Base-by-base conservation (phyloP, 805 yeast species). In the Zygosaccharomyces siamensis region DNA sequence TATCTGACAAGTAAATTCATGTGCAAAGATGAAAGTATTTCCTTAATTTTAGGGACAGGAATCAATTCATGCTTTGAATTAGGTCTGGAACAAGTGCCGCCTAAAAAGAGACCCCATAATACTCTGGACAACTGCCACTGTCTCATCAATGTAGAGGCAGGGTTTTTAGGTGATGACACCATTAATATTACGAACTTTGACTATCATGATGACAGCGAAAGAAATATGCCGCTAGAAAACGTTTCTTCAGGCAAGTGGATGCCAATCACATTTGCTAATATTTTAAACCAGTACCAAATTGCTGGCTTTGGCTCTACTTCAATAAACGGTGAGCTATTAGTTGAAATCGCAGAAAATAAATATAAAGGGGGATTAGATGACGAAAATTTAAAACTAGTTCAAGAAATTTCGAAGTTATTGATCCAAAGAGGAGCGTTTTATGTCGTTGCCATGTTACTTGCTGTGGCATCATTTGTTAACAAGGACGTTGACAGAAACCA, bases 41-140 rank as follows among this genome's bases (percentile, higher is more conserved):
- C 86, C 0, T 54, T 84, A 54, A 85, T 84, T 3, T 63, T 83
- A 44, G 89, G 90, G 0, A 84, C 90, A 2, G 90, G 90, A 1
- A 63, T 79, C 46, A 84, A 84, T 56, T 62, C 79, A 31, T 79
- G 65, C 69, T 79, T 67, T 56, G 63, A 60, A 27, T 24, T 63
- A n/a, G 59, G 61, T 16, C 47, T 41, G 5, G 30, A 42, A 3
- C 8, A 23, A 11, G 37, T 61, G 37, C 65, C 66, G 0, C 30
- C 32, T 5, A 45, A 42, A 7, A 61, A 58, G 40, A 45, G 41
- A 27, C 14, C 36, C 14, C 16, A 12, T 20, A 43, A 30, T 41
- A 16, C 37, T 7, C 8, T 38, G 5, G 7, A 40, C 20, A 30
- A 24, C 3, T 40, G 38, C 32, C 47, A 51, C 7, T 49, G 54